Evolutionary conservation across 2,329 filamentous ascomycete genomes (phyloP).

Genomic region (Ploettnerulaceae sp.): DNA sequence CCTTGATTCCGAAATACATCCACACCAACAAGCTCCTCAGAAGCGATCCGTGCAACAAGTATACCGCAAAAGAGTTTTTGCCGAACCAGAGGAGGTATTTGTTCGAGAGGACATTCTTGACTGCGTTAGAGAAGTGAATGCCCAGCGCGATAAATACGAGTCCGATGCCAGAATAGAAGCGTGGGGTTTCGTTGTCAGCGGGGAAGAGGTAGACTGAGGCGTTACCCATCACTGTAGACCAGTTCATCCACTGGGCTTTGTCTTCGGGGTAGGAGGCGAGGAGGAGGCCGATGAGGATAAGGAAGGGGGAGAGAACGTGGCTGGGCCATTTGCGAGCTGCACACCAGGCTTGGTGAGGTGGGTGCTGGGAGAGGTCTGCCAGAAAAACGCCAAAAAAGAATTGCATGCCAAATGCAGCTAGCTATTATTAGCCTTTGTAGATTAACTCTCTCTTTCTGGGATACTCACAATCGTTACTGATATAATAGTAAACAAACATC

Average conservation of each 20-base stretch:
- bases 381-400: conserved; percentile 59
- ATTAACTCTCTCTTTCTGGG: not conserved
- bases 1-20: conserved; percentile 49
- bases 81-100: conserved; percentile 57
- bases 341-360: conserved; percentile 44
- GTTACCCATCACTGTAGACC: conserved; percentile 45
- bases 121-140: conserved; percentile 46
- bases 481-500: conserved; percentile 46
- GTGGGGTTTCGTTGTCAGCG: conserved; percentile 43
- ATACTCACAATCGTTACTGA: conserved; percentile 30
- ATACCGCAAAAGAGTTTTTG: conserved; percentile 59
- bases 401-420: conserved; percentile 50
- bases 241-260: conserved; percentile 47
- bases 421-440: conserved; percentile 9
- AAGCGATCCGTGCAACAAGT: conserved; percentile 57
- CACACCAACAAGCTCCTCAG: conserved; percentile 55
- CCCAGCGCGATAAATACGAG: conserved; percentile 46
- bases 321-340: conserved; percentile 40
- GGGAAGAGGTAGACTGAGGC: conserved; percentile 43
- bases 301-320: conserved; percentile 42
- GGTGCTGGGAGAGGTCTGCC: conserved; percentile 52
- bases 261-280: conserved; percentile 57
- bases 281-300: conserved; percentile 49
- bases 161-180: conserved; percentile 46
- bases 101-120: conserved; percentile 50